Evolutionary conservation across 805 yeast species (phyloP).

Genomic region (Vanderwaltozyma yarrowii): DNA sequence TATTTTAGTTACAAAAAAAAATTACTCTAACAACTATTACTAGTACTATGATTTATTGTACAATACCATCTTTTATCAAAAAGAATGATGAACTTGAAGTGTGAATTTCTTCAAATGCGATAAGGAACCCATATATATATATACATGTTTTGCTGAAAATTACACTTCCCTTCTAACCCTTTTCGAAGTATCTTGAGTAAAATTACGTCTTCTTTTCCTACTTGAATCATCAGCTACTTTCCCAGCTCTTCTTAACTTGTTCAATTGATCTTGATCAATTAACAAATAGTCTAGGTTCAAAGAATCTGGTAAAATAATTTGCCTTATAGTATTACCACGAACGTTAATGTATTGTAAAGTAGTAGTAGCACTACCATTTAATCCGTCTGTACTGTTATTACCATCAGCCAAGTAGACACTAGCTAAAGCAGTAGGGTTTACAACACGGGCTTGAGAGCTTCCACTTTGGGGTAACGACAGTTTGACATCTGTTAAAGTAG

Average conservation of each 20-base stretch:
- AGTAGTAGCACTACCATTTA: conserved; percentile 47
- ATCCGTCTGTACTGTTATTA: conserved; percentile 1
- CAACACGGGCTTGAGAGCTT: conserved; percentile 3
- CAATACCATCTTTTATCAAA: too few species aligned
- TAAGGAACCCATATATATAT: too few species aligned
- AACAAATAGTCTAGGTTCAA: conserved; percentile 59
- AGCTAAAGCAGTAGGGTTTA: conserved; percentile 16
- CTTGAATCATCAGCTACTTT: conserved; percentile 16
- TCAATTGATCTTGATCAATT: conserved; percentile 33
- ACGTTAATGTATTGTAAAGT: conserved; percentile 66
- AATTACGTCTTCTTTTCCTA: conserved; percentile 20
- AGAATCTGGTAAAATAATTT: conserved; percentile 76
- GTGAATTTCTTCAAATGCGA: too few species aligned
- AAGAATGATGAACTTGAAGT: too few species aligned
- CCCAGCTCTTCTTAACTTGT: conserved; percentile 21
- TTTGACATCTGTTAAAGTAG: conserved; percentile 68
- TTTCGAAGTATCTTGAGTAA: conserved; percentile 16
- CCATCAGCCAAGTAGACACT: conserved; percentile 12
- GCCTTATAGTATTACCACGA: conserved; percentile 82
- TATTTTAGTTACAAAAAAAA: too few species aligned
- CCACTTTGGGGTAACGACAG: conserved; percentile 42
- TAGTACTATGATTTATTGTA: too few species aligned
- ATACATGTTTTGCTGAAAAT: too few species aligned
- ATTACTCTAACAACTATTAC: too few species aligned
- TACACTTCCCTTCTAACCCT: conserved; percentile 28